Evolutionary conservation across 768 basidiomycete genomes (phyloP), one percentile per base, ranked within the genome.

Genomic region (Tylopilus plumbeoviolaceoides): DNA sequence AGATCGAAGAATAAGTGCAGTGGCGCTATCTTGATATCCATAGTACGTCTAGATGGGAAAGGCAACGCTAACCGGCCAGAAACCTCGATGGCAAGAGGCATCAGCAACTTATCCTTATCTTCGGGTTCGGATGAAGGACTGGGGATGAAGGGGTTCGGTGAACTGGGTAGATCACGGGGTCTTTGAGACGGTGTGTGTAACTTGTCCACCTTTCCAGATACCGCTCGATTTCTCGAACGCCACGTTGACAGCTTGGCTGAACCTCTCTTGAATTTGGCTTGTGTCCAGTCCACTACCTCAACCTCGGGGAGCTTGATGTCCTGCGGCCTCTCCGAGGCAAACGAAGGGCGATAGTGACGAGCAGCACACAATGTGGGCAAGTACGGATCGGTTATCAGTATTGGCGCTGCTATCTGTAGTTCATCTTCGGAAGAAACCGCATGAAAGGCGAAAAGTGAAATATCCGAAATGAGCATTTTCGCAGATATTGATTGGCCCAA

Each of bases 1-100:
- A 91, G 70, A 64, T 95, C 91, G 25, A 89, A 47, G 62, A 91
- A 90, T n/a, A 88, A 39, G 61, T 93, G 91, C 10, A 95, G 59
- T 10, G 92, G 87, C 10, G 73, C 72, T 8, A 81, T 61, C 27
- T 77, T 72, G 30, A 82, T 46, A 5, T 72, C 62, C 35, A 67
- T n/a, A 53, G 54, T 47, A 30, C 40, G 20, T 23, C 46, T 44
- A 14, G 53, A 40, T 31, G 51, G 11, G 20, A 27, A 50, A 2
- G 49, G 15, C 18, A 39, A 17, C 6, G 11, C 39, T 27, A 65
- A 20, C 18, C 33, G 46, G 44, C 63, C 44, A 33, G 41, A 57
- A 41, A 38, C 44, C 50, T 67, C 60, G 14, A 71, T 43, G 3
- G 60, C 66, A 47, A 60, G 57, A 41, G 55, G 44, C 4, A 36